Evolutionary conservation across 306 rosid genomes (phyloP), one percentile per base, ranked within the genome.

Genomic region (Boehmeria nivea): DNA sequence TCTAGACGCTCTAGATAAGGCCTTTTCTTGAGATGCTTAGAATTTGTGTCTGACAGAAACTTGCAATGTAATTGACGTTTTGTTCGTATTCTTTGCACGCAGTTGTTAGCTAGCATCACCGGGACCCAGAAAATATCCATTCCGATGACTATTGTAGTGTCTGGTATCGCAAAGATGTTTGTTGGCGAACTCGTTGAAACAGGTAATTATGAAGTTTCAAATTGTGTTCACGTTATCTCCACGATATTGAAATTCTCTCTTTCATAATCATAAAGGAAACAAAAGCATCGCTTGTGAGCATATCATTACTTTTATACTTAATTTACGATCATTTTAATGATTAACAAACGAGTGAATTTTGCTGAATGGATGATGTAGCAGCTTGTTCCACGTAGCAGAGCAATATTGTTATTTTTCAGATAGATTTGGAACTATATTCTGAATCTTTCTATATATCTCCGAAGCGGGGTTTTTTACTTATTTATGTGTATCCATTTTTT

Each of bases 151-250:
- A 84, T 93, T 51, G 95, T 85, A 23, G 99, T 85, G 33, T 93
- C 95, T 0, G 95, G 96, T 61, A 93, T 87, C 67, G 95, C 99
- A 42, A 93, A 93, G 63, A 69, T 93, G 80, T 85, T 85, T 52
- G 96, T 85, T 37, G 99, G 99, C 21, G 96, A 93, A 67, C 80
- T 93, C 64, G 89, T 87, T 25, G 99, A 93, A 76, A 73, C 95
- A 60, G 94, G 98, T 84, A 59, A 18, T 62, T n/a, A 43, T 17
- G 6, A 60, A 4, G 44, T 53, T 16, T 37, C 46, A 33, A 27
- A 4, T 43, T 43, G 5, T 5, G 21, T 13, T 3, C 49, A 14
- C n/a, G 49, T 43, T n/a, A n/a, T n/a, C n/a, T n/a, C n/a, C n/a
- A n/a, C n/a, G n/a, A n/a, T n/a, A n/a, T n/a, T n/a, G n/a, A n/a